Percentiles rank a stretch among this genome's conserved stretches.
Conservation (phyloP, 805 yeast species). For the Candida vaughaniae region DNA sequence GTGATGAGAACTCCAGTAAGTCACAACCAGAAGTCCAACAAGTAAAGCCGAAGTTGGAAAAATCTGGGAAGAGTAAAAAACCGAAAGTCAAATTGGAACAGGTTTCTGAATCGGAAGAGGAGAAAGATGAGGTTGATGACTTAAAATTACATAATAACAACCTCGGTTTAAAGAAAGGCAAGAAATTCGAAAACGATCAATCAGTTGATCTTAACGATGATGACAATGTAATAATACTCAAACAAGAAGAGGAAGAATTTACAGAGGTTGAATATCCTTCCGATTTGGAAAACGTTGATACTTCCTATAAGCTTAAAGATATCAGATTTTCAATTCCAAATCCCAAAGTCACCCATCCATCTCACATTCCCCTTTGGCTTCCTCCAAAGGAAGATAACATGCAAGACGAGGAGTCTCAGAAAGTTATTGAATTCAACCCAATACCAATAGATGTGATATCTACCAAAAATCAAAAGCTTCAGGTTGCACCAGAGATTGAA, state of each 20-base stretch:
- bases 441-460: slow-evolving; percentile 25
- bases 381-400: slow-evolving; percentile 23
- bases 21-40: neutral
- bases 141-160: neutral
- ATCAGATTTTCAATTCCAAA: slow-evolving; percentile 33
- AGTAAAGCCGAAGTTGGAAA: neutral
- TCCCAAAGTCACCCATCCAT: slow-evolving; percentile 41
- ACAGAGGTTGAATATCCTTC: slow-evolving; percentile 15
- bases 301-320: slow-evolving; percentile 21
- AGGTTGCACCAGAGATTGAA: slow-evolving; percentile 27
- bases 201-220: neutral
- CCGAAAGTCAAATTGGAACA: slow-evolving; percentile 2
- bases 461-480: slow-evolving; percentile 8
- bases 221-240: slow-evolving; percentile 3
- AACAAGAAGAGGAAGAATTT: slow-evolving; percentile 8
- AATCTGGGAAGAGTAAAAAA: slow-evolving; percentile 4
- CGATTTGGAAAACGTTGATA: slow-evolving; percentile 9
- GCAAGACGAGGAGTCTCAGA: slow-evolving; percentile 14
- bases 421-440: slow-evolving; percentile 25
- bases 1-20: neutral
- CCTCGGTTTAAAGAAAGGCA: too few species aligned
- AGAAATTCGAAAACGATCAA: neutral
- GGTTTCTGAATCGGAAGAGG: neutral
- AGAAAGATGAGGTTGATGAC: neutral
- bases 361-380: slow-evolving; percentile 43